Evolutionary conservation across 768 basidiomycete species (phyloP).

Genomic region (Leccinum imitatum): DNA sequence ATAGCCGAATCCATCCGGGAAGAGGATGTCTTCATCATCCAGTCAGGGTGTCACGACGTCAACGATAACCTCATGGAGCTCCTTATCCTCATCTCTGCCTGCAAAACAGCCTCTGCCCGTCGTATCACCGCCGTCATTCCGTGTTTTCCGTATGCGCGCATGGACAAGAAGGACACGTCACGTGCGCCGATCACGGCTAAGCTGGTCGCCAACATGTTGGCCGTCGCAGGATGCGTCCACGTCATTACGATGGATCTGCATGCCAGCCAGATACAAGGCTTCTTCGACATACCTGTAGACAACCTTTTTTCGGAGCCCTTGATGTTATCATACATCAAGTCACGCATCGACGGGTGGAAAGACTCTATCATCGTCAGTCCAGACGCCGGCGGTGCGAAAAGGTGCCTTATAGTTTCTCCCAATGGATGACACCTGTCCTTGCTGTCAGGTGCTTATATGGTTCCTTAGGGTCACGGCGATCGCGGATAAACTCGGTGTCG

Average conservation of each 20-base stretch:
- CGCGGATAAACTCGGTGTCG: constrained; percentile 92
- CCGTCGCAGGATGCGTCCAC: constrained; percentile 95
- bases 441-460: constrained; percentile 2
- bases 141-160: constrained; percentile 94
- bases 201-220: constrained; percentile 97
- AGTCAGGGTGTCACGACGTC: constrained; percentile 84
- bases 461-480: constrained; percentile 81
- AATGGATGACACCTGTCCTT: neutral
- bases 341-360: constrained; percentile 80
- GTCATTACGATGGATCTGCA: constrained; percentile 99
- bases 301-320: constrained; percentile 96
- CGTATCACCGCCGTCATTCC: constrained; percentile 98
- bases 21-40: constrained; percentile 98
- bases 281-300: constrained; percentile 98
- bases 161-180: constrained; percentile 98
- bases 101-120: constrained; percentile 93
- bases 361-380: constrained; percentile 93
- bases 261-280: constrained; percentile 97
- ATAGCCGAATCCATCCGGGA: constrained; percentile 95
- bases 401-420: constrained; percentile 57
- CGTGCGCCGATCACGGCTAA: constrained; percentile 98
- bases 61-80: constrained; percentile 99
- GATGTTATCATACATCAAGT: constrained; percentile 92
- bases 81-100: constrained; percentile 96
- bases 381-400: constrained; percentile 97